Evolutionary conservation across 108 stramenopile genomes (phyloP), one percentile per base, ranked within the genome.

Genomic region (Cyclotella baltica): DNA sequence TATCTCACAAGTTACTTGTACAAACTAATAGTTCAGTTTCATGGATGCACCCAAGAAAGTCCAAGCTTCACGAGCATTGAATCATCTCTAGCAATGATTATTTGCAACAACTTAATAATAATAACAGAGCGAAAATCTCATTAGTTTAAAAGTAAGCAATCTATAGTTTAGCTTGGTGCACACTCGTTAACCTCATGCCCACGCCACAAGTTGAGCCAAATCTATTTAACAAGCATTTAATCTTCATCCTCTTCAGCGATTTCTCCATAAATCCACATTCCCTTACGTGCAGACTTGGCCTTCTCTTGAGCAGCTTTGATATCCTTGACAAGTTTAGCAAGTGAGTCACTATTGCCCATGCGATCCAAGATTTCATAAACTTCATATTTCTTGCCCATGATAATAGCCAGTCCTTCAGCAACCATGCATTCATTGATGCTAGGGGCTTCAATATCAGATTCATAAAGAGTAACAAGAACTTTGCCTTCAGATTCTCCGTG

Each of bases 211-310:
- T n/a, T 1, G 31, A 61, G 59, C 59, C 59, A 61, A 52, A 31
- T 58, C 57, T 33, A 55, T 46, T 18, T 65, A 43, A 22, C 27
- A 65, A 65, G 37, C 27, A 67, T 6, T 62, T 87, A 88, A n/a
- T 90, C 90, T 16, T 88, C 90, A 73, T 96, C 96, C 27, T 96
- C 96, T 71, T 96, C 96, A 38, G 92, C 90, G 56, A 96, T 87
- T 58, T 96, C 96, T 15, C 96, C 96, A 70, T 96, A 96, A 31
- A 89, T 83, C 96, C 96, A 96, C 87, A 96, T 95, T 19, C 96
- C 96, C 53, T 83, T 68, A 59, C 93, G 92, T 29, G 86, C 75
- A 29, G 77, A 83, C 51, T 93, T 88, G 16, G 96, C 93, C 30
- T 57, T 80, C 57, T 91, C 88, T 69, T 95, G 91, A 18, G 91